Percentiles rank a stretch among this genome's conserved stretches.
Conservation (phyloP, 1,284 basidiomycete species). For the Marasmius oreades region DNA sequence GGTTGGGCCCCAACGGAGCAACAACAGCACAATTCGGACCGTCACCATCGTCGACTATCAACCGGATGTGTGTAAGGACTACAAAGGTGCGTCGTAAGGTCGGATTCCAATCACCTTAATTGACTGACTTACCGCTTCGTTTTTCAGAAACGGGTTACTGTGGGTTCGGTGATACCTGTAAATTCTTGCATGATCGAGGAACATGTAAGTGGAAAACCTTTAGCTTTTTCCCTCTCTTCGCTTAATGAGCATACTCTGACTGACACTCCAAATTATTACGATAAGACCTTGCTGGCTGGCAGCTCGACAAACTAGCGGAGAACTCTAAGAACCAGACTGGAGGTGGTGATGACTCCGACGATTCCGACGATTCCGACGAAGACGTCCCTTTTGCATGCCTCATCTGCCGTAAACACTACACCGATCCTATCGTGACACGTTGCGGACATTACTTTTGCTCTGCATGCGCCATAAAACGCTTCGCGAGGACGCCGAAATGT, state of each 20-base stretch:
- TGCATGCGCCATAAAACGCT: slow-evolving; percentile 91
- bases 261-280: slow-evolving; percentile 23
- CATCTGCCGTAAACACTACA: slow-evolving; percentile 93
- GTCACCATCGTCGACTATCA: slow-evolving; percentile 98
- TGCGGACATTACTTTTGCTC: slow-evolving; percentile 99
- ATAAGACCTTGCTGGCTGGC: slow-evolving; percentile 97
- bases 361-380: slow-evolving; percentile 68
- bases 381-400: slow-evolving; percentile 97
- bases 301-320: slow-evolving; percentile 86
- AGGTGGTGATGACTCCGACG: slow-evolving; percentile 54
- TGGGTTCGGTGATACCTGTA: slow-evolving; percentile 98
- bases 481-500: slow-evolving; percentile 92
- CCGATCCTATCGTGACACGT: slow-evolving; percentile 91
- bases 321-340: slow-evolving; percentile 59
- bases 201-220: slow-evolving; percentile 57
- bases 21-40: slow-evolving; percentile 80
- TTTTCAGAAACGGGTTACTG: slow-evolving; percentile 98
- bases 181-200: slow-evolving; percentile 88
- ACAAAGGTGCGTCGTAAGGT: slow-evolving; percentile 71
- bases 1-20: slow-evolving; percentile 79
- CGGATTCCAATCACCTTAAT: slow-evolving; percentile 7
- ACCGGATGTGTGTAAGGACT: slow-evolving; percentile 99
- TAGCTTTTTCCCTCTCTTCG: slow-evolving; percentile 10
- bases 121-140: slow-evolving; percentile 20
- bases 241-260: slow-evolving; percentile 9